A percentile compares a stretch with the other conserved stretches of the same genome.
phyloP scores from a whole-genome alignment of 768 basidiomycete genomes.

The Megacollybia marginata region DNA sequence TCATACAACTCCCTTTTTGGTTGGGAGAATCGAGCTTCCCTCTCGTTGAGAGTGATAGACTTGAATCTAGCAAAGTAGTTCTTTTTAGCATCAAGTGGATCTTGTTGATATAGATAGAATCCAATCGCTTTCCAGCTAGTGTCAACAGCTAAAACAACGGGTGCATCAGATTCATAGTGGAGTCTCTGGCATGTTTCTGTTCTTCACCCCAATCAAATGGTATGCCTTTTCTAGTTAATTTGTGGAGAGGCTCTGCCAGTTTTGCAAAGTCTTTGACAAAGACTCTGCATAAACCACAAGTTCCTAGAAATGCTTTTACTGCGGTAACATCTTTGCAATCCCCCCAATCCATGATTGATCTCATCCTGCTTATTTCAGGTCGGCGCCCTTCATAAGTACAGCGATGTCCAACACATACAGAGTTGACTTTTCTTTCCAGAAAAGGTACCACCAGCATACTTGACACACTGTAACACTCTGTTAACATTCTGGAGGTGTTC shows the following conservation, averaged over 20 bases:
- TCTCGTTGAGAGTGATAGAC: conserved; percentile 28
- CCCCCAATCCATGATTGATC: conserved; percentile 14
- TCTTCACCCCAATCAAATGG: conserved; percentile 21
- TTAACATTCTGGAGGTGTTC: conserved; percentile 18
- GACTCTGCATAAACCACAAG: conserved; percentile 16
- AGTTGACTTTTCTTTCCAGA: conserved; percentile 19
- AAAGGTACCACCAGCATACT: conserved; percentile 17
- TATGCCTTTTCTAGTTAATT: conserved; percentile 19
- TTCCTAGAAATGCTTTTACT: conserved; percentile 24
- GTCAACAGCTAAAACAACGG: conserved; percentile 29
- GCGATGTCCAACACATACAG: conserved; percentile 16
- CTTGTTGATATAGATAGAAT: conserved; percentile 27
- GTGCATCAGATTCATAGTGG: conserved; percentile 23
- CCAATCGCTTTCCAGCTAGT: conserved; percentile 27
- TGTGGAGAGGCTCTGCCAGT: conserved; percentile 12
- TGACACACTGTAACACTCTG: conserved; percentile 12
- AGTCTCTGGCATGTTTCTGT: conserved; percentile 13
- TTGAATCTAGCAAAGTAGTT: conserved; percentile 24
- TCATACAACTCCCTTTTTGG: conserved; percentile 34
- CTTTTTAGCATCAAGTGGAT: conserved; percentile 8
- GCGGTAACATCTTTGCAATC: conserved; percentile 7
- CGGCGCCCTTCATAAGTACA: conserved; percentile 18
- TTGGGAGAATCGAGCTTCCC: conserved; percentile 27
- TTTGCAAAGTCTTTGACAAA: conserved; percentile 23
- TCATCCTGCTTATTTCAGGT: conserved; percentile 13